phyloP scores from a whole-genome alignment of 2,329 filamentous ascomycete species.

The Aspergillus sp. region DNA sequence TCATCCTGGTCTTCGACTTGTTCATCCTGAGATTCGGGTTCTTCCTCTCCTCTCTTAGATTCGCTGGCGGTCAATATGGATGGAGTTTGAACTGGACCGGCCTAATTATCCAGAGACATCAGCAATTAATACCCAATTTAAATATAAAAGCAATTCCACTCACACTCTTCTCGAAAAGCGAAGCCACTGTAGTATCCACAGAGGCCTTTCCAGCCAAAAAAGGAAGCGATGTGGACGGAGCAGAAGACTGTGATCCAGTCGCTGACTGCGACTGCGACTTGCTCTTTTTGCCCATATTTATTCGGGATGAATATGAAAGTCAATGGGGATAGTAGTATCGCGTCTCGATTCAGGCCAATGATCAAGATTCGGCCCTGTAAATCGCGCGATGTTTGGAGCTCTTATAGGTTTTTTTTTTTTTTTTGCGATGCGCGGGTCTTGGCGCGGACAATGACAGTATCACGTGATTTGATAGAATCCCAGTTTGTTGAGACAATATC shows the following conservation, averaged over 20 bases:
- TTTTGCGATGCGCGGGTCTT: constrained; percentile 1
- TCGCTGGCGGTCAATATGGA: constrained; percentile 11
- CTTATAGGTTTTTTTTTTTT: neutral
- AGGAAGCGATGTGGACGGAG: constrained; percentile 12
- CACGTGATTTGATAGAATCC: neutral
- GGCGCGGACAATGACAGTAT: neutral
- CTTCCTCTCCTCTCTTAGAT: constrained; percentile 12
- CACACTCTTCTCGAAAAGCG: constrained; percentile 68
- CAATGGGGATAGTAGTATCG: neutral
- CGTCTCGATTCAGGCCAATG: neutral
- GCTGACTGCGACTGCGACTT: constrained; percentile 23
- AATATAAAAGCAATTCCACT: constrained; percentile 28
- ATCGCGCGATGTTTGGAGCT: neutral
- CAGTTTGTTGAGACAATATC: neutral
- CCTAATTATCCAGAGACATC: constrained; percentile 17
- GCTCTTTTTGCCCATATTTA: constrained; percentile 29
- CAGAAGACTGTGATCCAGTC: constrained; percentile 10
- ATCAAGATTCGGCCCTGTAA: neutral
- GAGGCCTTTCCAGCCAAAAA: constrained; percentile 55
- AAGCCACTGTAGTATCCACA: constrained; percentile 62
- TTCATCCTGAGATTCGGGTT: constrained; percentile 11
- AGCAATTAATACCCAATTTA: neutral
- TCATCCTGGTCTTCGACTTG: constrained; percentile 22
- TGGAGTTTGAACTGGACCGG: constrained; percentile 36
- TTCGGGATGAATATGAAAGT: neutral